These are phyloP conservation scores for Leccinum pellstonianum DNA, from an alignment of 768 basidiomycete genomes.

Conservation along the genomic window DNA sequence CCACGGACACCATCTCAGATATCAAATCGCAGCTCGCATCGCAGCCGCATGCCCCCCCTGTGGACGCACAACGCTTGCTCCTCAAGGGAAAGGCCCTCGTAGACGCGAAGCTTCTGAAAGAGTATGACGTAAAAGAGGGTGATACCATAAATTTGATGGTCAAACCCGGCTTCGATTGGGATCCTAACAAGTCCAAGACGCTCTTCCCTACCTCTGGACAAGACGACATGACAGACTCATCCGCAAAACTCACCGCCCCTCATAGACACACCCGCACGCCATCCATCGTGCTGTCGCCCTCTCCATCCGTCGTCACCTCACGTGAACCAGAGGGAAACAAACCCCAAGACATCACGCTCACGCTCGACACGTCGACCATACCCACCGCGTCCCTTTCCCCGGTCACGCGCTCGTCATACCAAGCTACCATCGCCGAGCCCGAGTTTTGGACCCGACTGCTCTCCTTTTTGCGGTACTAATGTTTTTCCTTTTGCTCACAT, in stretches of 20 bases:
- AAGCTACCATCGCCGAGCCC: slow-evolving; percentile 64
- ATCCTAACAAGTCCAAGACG: slow-evolving; percentile 43
- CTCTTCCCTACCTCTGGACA: slow-evolving; percentile 22
- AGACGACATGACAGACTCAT: slow-evolving; percentile 23
- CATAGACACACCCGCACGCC: slow-evolving; percentile 66
- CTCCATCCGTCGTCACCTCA: slow-evolving; percentile 52
- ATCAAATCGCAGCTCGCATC: slow-evolving; percentile 77
- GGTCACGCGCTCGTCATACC: slow-evolving; percentile 28
- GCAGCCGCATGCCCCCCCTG: slow-evolving; percentile 67
- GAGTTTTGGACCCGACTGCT: slow-evolving; percentile 77
- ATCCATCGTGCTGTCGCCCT: slow-evolving; percentile 75
- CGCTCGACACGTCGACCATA: slow-evolving; percentile 57
- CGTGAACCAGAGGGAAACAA: slow-evolving; percentile 41
- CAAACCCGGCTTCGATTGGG: slow-evolving; percentile 73
- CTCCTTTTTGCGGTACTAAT: slow-evolving; percentile 54
- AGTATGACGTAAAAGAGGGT: slow-evolving; percentile 81
- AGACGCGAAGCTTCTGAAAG: slow-evolving; percentile 85
- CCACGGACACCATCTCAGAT: slow-evolving; percentile 77
- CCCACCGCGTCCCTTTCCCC: slow-evolving; percentile 46
- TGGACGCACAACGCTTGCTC: slow-evolving; percentile 80
- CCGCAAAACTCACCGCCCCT: slow-evolving; percentile 29
- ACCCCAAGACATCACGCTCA: slow-evolving; percentile 62
- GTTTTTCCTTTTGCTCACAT: not conserved
- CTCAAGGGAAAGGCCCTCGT: slow-evolving; percentile 93
- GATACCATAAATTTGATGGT: slow-evolving; percentile 85